These are phyloP conservation scores for Termitomyces bulborhizus DNA, from an alignment of 768 basidiomycete genomes.

Conservation along the genomic window DNA sequence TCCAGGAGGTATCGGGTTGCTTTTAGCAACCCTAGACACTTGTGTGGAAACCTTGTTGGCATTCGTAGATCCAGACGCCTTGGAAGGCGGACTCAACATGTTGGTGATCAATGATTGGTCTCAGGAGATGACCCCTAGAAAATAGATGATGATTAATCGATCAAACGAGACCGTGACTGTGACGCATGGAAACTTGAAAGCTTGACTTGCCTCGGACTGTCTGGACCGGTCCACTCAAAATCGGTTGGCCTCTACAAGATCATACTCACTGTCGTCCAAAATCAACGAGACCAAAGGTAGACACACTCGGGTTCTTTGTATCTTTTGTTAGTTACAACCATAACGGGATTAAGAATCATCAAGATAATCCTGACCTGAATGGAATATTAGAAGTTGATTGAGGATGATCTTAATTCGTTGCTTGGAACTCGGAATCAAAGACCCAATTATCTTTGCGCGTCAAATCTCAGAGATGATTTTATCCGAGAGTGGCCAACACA, in stretches of 20 bases:
- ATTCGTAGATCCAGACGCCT: neutral
- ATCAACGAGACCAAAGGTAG: neutral
- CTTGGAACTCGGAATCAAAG: neutral
- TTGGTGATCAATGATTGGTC: neutral
- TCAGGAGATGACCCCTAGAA: neutral
- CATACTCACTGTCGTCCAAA: neutral
- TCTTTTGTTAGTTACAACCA: too few relatives aligned
- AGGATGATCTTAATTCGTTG: neutral
- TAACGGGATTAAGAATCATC: neutral
- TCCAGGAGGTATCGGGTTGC: slow-evolving; percentile 1
- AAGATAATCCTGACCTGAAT: neutral
- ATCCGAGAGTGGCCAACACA: neutral
- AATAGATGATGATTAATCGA: slow-evolving; percentile 1
- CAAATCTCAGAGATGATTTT: neutral
- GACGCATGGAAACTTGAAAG: neutral
- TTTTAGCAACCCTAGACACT: neutral
- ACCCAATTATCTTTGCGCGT: neutral
- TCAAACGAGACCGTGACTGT: neutral
- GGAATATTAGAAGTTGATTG: neutral
- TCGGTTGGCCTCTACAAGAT: neutral
- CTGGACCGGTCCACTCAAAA: neutral
- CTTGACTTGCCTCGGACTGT: too few relatives aligned
- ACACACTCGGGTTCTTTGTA: neutral
- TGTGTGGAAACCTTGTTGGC: neutral
- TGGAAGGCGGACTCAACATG: neutral